phyloP scores from a whole-genome alignment of 2,329 filamentous ascomycete species.

The Ceratocystis variospora region DNA sequence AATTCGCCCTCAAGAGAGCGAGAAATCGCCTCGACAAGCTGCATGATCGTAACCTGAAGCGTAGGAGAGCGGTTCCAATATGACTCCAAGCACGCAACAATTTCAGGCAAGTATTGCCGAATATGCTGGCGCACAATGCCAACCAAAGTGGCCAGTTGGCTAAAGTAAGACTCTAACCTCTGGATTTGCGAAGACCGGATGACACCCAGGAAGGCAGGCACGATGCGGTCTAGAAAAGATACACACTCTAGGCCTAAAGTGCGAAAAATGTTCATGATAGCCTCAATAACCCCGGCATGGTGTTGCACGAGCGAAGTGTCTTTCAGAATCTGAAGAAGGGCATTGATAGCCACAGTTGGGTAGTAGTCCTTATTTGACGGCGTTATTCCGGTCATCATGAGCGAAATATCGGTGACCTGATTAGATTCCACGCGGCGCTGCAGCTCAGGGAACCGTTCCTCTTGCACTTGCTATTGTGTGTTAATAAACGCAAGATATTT shows the following conservation, averaged over 20 bases:
- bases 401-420: constrained; percentile 74
- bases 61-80: constrained; percentile 75
- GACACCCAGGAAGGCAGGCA: constrained; percentile 83
- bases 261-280: constrained; percentile 97
- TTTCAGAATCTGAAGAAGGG: constrained; percentile 79
- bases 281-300: constrained; percentile 87
- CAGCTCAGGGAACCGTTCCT: constrained; percentile 67
- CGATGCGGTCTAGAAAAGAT: constrained; percentile 82
- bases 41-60: constrained; percentile 80
- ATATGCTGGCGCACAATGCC: constrained; percentile 96
- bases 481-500: constrained; percentile 22
- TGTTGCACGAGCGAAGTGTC: constrained; percentile 82
- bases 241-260: constrained; percentile 94
- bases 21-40: constrained; percentile 84
- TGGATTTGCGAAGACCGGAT: constrained; percentile 67
- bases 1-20: constrained; percentile 93
- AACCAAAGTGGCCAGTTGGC: constrained; percentile 83
- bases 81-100: constrained; percentile 73
- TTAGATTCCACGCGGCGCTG: constrained; percentile 51
- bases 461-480: constrained; percentile 52
- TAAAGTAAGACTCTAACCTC: constrained; percentile 90
- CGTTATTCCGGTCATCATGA: constrained; percentile 95
- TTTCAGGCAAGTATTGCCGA: constrained; percentile 72
- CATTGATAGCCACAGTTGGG: constrained; percentile 94
- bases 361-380: constrained; percentile 98